Evolutionary conservation across 176 grass and related monocot species (phyloP).

Genomic region (Oryza longistaminata): DNA sequence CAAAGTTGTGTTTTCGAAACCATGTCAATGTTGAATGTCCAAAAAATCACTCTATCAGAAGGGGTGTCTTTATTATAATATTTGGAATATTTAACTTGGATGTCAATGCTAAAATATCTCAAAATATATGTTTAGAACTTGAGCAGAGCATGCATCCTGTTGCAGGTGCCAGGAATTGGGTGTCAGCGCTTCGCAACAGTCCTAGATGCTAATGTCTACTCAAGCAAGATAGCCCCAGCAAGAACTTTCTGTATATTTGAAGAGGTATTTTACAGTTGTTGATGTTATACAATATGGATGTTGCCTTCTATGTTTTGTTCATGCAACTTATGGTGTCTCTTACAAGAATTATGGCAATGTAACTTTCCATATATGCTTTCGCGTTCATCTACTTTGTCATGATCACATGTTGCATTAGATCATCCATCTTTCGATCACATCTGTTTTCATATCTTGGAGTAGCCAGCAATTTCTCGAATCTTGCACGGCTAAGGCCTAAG

Average conservation of each 20-base stretch:
- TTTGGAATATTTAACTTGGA: neutral
- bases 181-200: conserved; percentile 75
- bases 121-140: conserved; percentile 23
- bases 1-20: neutral
- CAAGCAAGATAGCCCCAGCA: conserved; percentile 65
- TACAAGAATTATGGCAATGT: neutral
- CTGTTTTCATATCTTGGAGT: conserved; percentile 10
- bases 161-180: conserved; percentile 67
- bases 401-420: neutral
- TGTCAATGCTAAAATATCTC: neutral
- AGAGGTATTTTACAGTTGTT: conserved; percentile 56
- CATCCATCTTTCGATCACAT: neutral
- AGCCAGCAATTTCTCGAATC: neutral
- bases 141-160: conserved; percentile 28
- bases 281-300: conserved; percentile 23
- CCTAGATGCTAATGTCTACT: conserved; percentile 66
- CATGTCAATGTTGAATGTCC: neutral
- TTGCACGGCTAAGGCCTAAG: conserved; percentile 11
- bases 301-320: neutral
- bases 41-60: neutral
- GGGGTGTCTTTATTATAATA: neutral
- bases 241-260: conserved; percentile 97
- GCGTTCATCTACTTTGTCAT: conserved; percentile 12
- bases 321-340: neutral
- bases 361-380: conserved; percentile 23